Conservation (phyloP, 495 filamentous ascomycete species). For the Cladorrhinum samala region DNA sequence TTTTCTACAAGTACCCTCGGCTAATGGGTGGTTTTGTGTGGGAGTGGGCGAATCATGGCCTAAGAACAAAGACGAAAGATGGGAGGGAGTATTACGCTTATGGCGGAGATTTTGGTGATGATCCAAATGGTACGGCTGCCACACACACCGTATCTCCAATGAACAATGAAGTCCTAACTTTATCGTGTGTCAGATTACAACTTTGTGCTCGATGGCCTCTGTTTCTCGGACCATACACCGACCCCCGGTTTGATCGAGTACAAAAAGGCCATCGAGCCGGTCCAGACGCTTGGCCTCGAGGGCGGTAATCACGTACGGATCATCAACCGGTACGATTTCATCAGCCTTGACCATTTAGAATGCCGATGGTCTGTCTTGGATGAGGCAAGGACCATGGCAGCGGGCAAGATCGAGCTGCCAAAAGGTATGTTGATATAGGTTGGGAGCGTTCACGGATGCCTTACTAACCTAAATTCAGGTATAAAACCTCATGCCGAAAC, state of each 20-base stretch:
- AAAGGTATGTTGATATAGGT: constrained; percentile 15
- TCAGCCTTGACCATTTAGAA: constrained; percentile 43
- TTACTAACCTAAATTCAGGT: constrained; percentile 18
- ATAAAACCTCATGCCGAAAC: constrained; percentile 32
- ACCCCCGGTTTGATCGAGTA: constrained; percentile 57
- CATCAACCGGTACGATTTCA: constrained; percentile 50
- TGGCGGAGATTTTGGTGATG: constrained; percentile 67
- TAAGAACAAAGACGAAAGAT: constrained; percentile 48
- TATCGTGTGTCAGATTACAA: constrained; percentile 41
- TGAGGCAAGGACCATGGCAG: constrained; percentile 26
- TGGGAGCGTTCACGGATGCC: no score
- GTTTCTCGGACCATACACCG: constrained; percentile 53
- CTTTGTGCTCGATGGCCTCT: constrained; percentile 65
- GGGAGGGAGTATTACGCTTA: constrained; percentile 57
- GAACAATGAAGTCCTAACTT: not conserved
- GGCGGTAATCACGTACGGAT: constrained; percentile 34
- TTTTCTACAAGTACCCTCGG: constrained; percentile 55
- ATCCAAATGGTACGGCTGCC: constrained; percentile 52
- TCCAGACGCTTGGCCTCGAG: constrained; percentile 36
- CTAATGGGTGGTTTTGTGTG: constrained; percentile 69
- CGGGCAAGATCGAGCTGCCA: constrained; percentile 30
- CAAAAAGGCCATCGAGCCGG: constrained; percentile 59
- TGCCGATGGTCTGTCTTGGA: constrained; percentile 41
- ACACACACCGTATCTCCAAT: no score
- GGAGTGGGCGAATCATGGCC: constrained; percentile 72